Evolutionary conservation across 768 basidiomycete genomes (phyloP), one percentile per base, ranked within the genome.

Genomic region (Agaricus blazei): DNA sequence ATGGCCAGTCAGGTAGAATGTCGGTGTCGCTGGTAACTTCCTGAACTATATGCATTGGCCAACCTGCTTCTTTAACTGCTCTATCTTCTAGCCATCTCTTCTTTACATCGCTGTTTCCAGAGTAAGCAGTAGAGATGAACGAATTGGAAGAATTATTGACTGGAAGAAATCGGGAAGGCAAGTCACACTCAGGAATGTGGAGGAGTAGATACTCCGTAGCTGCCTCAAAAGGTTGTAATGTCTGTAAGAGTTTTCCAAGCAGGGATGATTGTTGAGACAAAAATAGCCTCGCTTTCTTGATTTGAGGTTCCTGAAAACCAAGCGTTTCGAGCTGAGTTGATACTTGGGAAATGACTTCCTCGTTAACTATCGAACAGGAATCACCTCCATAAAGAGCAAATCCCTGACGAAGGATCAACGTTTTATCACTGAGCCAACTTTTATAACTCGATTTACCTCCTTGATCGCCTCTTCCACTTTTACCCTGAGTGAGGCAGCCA

Each of bases 121-220:
- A 74, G 67, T 89, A 84, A 3, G 76, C 73, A 3, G 84, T 80
- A 12, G 81, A 82, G 57, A 91, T 69, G 65, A 91, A 89, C 1
- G 88, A 72, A 60, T 82, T 78, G 0, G 87, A 88, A 2, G 87
- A 82, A 61, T 84, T 86, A n/a, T 68, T 68, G 9, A 74, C 65
- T 3, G 87, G 82, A 14, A 89, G 68, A 66, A 92, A 91, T 27
- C 80, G 79, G 48, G 75, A 65, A 0, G 95, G 95, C 4, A 97
- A 78, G 62, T 96, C 93, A 55, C 90, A 87, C 72, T 98, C 94
- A 0, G 93, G 88, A 4, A 90, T 65, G 62, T 90, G 82, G 23
- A 96, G 75, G 44, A 96, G 77, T 2, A 97, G 76, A 70, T 91
- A 92, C 60, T 93, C 89, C 44, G 94, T 85, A 50, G 84, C 83